These are phyloP conservation scores for Vanrija humicola DNA, from an alignment of 1,284 basidiomycete genomes.

Conservation along the genomic window DNA sequence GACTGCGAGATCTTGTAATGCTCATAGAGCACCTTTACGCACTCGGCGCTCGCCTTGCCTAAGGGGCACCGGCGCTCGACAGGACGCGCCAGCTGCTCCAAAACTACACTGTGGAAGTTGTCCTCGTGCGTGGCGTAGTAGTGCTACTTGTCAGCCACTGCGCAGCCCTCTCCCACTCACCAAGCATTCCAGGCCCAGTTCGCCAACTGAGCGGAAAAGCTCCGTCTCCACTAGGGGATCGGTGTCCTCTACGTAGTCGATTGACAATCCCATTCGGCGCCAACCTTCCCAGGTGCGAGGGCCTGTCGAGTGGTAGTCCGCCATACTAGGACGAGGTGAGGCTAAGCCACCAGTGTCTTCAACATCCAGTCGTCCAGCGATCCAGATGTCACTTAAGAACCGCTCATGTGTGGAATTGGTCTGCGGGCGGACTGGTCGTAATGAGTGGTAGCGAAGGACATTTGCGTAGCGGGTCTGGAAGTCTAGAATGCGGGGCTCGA, in stretches of 20 bases:
- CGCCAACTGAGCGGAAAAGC: conserved; percentile 79
- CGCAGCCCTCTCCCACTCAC: conserved; percentile 50
- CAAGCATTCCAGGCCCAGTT: conserved; percentile 80
- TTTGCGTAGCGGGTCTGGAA: conserved; percentile 86
- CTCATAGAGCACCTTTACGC: conserved; percentile 76
- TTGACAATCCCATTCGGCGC: conserved; percentile 51
- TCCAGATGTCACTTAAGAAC: conserved; percentile 70
- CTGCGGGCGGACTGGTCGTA: conserved; percentile 67
- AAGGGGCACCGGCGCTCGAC: conserved; percentile 77
- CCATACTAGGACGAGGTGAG: conserved; percentile 37
- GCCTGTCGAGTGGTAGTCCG: conserved; percentile 9
- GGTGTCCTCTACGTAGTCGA: conserved; percentile 56
- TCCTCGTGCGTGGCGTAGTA: conserved; percentile 68
- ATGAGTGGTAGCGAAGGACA: conserved; percentile 75
- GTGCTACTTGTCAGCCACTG: conserved; percentile 50
- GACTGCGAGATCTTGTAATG: conserved; percentile 53
- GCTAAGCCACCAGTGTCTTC: conserved; percentile 8
- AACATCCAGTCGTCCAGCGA: conserved; percentile 46
- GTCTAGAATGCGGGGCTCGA: conserved; percentile 77
- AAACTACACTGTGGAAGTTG: conserved; percentile 78
- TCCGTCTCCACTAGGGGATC: conserved; percentile 75
- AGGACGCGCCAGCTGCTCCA: conserved; percentile 78
- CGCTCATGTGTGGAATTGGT: conserved; percentile 60
- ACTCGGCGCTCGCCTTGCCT: conserved; percentile 59
- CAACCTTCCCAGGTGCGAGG: conserved; percentile 42